These are phyloP conservation scores for Sporothrix dimorphospora DNA, from an alignment of 2,329 filamentous ascomycete species.

Conservation along the genomic window DNA sequence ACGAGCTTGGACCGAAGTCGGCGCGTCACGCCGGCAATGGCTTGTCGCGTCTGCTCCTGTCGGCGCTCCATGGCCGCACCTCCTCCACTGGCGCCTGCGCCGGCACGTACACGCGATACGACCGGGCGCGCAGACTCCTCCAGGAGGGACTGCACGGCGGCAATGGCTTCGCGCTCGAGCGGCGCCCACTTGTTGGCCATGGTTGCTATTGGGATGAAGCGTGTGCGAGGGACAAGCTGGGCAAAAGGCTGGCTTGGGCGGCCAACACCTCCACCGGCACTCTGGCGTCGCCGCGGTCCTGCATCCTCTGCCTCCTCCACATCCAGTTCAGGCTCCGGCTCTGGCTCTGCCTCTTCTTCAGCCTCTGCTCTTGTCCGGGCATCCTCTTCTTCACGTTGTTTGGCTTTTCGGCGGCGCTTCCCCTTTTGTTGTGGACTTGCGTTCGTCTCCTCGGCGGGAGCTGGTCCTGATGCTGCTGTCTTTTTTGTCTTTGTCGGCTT, in stretches of 20 bases:
- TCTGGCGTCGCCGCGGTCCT: not conserved
- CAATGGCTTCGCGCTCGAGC: slow-evolving; percentile 57
- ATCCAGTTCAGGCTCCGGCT: not conserved
- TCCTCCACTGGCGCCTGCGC: slow-evolving; percentile 13
- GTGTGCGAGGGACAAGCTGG: slow-evolving; percentile 55
- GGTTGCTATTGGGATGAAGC: slow-evolving; percentile 61
- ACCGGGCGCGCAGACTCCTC: slow-evolving; percentile 64
- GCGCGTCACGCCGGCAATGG: slow-evolving; percentile 58
- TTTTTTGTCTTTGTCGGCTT: not conserved
- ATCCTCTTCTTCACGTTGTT: not conserved
- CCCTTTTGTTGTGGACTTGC: not conserved
- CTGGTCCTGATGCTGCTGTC: too few relatives aligned
- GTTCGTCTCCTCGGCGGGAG: not conserved
- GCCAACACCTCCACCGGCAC: not conserved
- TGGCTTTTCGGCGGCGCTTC: slow-evolving; percentile 1
- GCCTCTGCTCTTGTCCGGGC: not conserved
- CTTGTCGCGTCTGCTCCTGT: slow-evolving; percentile 57
- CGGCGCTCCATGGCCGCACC: slow-evolving; percentile 41
- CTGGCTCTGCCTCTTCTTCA: not conserved
- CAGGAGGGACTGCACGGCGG: slow-evolving; percentile 59
- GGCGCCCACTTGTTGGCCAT: slow-evolving; percentile 71
- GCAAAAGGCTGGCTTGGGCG: slow-evolving; percentile 43
- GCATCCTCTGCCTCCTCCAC: not conserved
- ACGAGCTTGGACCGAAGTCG: slow-evolving; percentile 61
- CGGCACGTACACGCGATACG: slow-evolving; percentile 56